A percentile compares a stretch with the other conserved stretches of the same genome.
These are phyloP conservation scores for Thielaviopsis ethacetica DNA, from an alignment of 2,329 filamentous ascomycete genomes.

Conservation along the genomic window DNA sequence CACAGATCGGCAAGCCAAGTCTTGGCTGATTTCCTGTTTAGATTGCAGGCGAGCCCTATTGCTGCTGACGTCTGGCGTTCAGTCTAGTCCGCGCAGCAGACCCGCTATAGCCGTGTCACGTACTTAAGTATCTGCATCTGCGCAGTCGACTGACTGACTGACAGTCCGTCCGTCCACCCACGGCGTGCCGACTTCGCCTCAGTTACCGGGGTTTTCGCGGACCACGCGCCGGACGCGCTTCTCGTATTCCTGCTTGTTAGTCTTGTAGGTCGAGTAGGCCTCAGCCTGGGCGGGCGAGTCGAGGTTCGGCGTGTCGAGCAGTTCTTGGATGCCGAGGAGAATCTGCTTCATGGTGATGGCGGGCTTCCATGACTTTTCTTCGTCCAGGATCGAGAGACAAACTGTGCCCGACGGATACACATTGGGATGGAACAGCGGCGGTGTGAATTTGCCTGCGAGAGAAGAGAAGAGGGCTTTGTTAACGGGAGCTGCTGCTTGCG, in stretches of 20 bases:
- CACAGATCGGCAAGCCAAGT: no score
- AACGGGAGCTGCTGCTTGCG: not conserved
- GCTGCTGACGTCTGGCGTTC: no score
- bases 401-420: conserved; percentile 97
- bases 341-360: conserved; percentile 98
- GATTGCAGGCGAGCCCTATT: no score
- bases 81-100: no score
- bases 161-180: no score
- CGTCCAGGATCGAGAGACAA: conserved; percentile 91
- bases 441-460: conserved; percentile 73
- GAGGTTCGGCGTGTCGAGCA: conserved; percentile 91
- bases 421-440: conserved; percentile 94
- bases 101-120: no score
- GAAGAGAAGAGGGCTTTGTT: conserved; percentile 1
- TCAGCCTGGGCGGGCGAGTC: conserved; percentile 95
- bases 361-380: conserved; percentile 97
- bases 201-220: conserved; percentile 53
- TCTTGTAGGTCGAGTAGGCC: conserved; percentile 93
- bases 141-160: no score
- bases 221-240: conserved; percentile 75
- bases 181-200: not conserved
- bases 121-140: no score
- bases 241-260: conserved; percentile 75
- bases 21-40: no score
- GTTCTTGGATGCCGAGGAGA: conserved; percentile 83